These are phyloP conservation scores for Pseudogymnoascus sp. DNA, from an alignment of 2,329 filamentous ascomycete genomes.

Conservation along the genomic window DNA sequence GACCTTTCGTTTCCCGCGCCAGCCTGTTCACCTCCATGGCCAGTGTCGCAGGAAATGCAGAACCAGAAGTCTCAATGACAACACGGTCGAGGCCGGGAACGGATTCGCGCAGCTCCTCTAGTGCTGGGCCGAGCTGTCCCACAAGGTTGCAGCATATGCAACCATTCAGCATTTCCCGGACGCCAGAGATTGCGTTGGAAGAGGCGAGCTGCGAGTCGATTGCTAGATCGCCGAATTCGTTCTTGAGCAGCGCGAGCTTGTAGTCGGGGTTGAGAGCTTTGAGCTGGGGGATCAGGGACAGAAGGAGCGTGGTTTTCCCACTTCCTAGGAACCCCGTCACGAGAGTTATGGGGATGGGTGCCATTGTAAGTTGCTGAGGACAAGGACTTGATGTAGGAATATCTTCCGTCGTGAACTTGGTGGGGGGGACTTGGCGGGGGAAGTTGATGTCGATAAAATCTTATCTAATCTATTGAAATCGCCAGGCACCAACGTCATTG, in stretches of 20 bases:
- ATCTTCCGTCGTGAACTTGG: background rate
- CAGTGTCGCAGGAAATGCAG: constrained; percentile 55
- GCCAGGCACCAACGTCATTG: background rate
- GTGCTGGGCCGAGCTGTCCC: constrained; percentile 76
- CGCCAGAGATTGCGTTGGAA: constrained; percentile 75
- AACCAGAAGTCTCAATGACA: constrained; percentile 84
- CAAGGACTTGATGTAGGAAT: background rate
- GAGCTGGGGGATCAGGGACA: constrained; percentile 89
- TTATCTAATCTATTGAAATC: constrained; percentile 3
- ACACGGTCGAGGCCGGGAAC: constrained; percentile 66
- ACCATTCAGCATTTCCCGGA: constrained; percentile 88
- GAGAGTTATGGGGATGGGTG: constrained; percentile 83
- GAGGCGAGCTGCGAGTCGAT: constrained; percentile 88
- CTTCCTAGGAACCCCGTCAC: constrained; percentile 94
- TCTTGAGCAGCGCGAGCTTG: constrained; percentile 90
- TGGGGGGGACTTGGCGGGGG: background rate
- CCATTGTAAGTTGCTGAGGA: constrained; percentile 38
- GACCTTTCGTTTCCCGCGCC: constrained; percentile 45
- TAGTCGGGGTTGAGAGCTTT: constrained; percentile 65
- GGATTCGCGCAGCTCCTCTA: constrained; percentile 61
- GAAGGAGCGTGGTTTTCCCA: constrained; percentile 91
- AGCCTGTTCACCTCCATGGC: constrained; percentile 67
- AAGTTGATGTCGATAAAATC: background rate
- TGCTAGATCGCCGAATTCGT: constrained; percentile 93
- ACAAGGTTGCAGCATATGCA: constrained; percentile 99